Conservation (phyloP, 2,329 filamentous ascomycete genomes). For the Xylariaceae sp. region DNA sequence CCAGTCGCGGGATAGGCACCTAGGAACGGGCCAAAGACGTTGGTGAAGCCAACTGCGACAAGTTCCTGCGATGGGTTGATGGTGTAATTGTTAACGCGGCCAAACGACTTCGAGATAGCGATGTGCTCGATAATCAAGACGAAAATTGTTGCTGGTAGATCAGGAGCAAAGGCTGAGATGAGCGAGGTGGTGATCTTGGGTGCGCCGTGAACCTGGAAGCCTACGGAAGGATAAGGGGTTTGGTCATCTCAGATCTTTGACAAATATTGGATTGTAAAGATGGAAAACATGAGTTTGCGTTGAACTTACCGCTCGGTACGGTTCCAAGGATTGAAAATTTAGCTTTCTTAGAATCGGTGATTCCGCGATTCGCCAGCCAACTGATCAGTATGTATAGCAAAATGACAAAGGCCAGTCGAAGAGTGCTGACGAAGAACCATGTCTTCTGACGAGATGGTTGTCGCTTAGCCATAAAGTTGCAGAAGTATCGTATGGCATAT, state of each 20-base stretch:
- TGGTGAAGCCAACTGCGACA: slow-evolving; percentile 72
- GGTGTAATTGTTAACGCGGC: slow-evolving; percentile 73
- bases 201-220: slow-evolving; percentile 67
- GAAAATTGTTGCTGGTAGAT: slow-evolving; percentile 72
- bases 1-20: slow-evolving; percentile 83
- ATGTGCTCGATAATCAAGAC: slow-evolving; percentile 80
- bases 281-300: neutral
- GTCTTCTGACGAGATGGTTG: slow-evolving; percentile 63
- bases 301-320: slow-evolving; percentile 61
- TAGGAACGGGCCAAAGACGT: slow-evolving; percentile 73
- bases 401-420: slow-evolving; percentile 77
- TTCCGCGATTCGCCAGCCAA: slow-evolving; percentile 63
- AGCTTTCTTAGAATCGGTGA: slow-evolving; percentile 46
- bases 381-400: slow-evolving; percentile 76
- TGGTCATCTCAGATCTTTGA: neutral
- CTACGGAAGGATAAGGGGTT: slow-evolving; percentile 28
- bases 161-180: slow-evolving; percentile 57
- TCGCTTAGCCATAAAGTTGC: slow-evolving; percentile 61
- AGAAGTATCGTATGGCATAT: slow-evolving; percentile 61
- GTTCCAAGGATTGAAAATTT: slow-evolving; percentile 61
- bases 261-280: neutral
- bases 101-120: slow-evolving; percentile 79
- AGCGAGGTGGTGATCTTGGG: slow-evolving; percentile 59
- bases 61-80: slow-evolving; percentile 77
- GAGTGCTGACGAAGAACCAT: slow-evolving; percentile 74